Evolutionary conservation across 202 grass and related monocot genomes (phyloP).

Genomic region (Alloteropsis angusta): DNA sequence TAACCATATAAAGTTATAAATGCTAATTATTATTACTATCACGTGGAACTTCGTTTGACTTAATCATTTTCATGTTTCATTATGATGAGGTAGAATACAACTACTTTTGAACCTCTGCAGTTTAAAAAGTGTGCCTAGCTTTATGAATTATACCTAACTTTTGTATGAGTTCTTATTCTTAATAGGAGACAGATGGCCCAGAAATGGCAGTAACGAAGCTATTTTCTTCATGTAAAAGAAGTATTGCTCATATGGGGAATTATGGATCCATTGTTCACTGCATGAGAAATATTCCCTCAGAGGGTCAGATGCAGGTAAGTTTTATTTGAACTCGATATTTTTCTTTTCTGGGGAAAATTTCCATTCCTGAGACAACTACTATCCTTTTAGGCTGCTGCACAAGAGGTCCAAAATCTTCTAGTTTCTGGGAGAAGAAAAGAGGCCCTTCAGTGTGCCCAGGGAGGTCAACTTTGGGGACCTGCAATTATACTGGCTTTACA

Average conservation of each 20-base stretch:
- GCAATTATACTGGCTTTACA: conserved; percentile 90
- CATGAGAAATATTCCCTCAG: conserved; percentile 70
- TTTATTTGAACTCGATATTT: conserved; percentile 7
- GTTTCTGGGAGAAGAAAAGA: conserved; percentile 82
- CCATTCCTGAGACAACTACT: conserved; percentile 26
- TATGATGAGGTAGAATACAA: neutral
- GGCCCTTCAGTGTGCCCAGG: conserved; percentile 69
- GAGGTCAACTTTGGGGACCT: conserved; percentile 93
- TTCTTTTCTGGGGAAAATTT: neutral
- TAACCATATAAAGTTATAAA: conserved; percentile 2
- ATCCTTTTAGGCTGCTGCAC: conserved; percentile 62
- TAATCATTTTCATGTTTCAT: neutral
- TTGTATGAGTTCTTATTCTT: conserved; percentile 14
- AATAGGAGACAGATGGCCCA: conserved; percentile 70
- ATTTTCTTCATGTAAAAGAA: conserved; percentile 77
- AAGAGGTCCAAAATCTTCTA: conserved; percentile 89
- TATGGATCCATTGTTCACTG: conserved; percentile 49
- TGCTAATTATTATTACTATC: neutral
- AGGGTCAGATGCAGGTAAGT: conserved; percentile 80
- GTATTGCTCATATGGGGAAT: conserved; percentile 21
- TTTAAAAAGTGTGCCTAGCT: neutral
- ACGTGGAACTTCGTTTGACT: neutral
- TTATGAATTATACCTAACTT: neutral
- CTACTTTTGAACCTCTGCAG: neutral
- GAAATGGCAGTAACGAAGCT: conserved; percentile 95